Evolutionary conservation across 805 yeast species (phyloP).

Genomic region (Blastobotrys chiropterorum): DNA sequence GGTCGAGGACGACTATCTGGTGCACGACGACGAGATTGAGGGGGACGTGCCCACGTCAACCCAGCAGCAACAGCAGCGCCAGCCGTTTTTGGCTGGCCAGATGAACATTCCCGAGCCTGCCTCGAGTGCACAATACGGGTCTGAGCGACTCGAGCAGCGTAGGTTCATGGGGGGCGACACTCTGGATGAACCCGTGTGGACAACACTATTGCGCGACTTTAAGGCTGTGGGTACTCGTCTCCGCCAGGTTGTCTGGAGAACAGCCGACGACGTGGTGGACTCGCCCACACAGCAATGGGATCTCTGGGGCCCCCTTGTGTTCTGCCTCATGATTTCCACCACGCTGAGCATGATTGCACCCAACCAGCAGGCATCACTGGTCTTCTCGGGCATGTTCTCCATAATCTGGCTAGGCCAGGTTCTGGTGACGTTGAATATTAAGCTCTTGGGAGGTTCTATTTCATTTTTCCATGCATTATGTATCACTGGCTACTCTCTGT

Average conservation of each 20-base stretch:
- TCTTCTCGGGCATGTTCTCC: conserved; percentile 59
- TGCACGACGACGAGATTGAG: conserved; percentile 20
- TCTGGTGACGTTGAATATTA: conserved; percentile 57
- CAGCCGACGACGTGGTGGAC: conserved; percentile 14
- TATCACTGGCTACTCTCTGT: conserved; percentile 63
- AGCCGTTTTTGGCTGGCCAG: not conserved
- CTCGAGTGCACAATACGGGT: conserved; percentile 18
- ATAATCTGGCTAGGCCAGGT: conserved; percentile 58
- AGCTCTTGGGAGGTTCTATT: conserved; percentile 53
- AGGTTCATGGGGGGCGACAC: conserved; percentile 63
- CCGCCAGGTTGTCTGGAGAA: conserved; percentile 40
- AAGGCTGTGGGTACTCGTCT: conserved; percentile 39
- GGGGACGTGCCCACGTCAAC: conserved; percentile 1
- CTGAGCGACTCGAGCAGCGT: conserved; percentile 38
- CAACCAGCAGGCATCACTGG: conserved; percentile 41
- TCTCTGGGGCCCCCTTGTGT: conserved; percentile 62
- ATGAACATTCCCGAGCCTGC: conserved; percentile 18
- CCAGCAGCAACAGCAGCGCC: conserved; percentile 1
- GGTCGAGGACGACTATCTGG: conserved; percentile 20
- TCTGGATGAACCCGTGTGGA: conserved; percentile 59
- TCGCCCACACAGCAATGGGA: conserved; percentile 29
- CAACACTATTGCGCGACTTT: conserved; percentile 46
- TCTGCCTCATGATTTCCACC: conserved; percentile 50
- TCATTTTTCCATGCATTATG: conserved; percentile 64
- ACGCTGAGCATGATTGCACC: conserved; percentile 41